phyloP scores from a whole-genome alignment of 495 filamentous ascomycete species.

The Penicillium psychrofluorescens region DNA sequence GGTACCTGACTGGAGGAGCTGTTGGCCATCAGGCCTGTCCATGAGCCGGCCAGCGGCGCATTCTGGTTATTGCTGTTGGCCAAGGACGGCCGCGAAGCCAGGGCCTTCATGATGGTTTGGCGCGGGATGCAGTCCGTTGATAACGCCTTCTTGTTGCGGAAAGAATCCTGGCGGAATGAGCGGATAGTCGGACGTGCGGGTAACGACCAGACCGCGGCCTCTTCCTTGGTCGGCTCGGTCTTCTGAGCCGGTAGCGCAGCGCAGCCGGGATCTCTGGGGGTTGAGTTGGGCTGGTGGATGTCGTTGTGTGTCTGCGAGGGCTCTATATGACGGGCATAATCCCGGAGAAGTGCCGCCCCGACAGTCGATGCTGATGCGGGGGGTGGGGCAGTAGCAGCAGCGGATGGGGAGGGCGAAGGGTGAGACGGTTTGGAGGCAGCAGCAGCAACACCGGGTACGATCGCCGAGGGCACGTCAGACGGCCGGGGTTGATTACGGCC shows the following conservation, averaged over 20 bases:
- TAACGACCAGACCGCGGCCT: slow-evolving; percentile 18
- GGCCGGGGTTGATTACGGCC: slow-evolving; percentile 9
- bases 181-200: slow-evolving; percentile 26
- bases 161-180: slow-evolving; percentile 33
- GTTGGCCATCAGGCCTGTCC: slow-evolving; percentile 37
- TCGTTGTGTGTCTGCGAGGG: slow-evolving; percentile 30
- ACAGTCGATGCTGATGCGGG: slow-evolving; percentile 16
- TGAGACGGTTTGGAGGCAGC: neutral
- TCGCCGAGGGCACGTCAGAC: slow-evolving; percentile 11
- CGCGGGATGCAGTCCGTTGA: slow-evolving; percentile 69
- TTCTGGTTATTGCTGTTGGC: slow-evolving; percentile 42
- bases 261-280: slow-evolving; percentile 6
- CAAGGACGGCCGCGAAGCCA: slow-evolving; percentile 62
- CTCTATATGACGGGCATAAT: slow-evolving; percentile 38
- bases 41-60: slow-evolving; percentile 36
- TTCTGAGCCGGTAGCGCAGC: slow-evolving; percentile 11
- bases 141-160: slow-evolving; percentile 54
- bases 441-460: slow-evolving; percentile 4
- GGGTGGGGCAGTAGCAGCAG: slow-evolving; percentile 14
- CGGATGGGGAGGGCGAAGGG: slow-evolving; percentile 5
- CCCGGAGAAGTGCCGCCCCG: slow-evolving; percentile 34
- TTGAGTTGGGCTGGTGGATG: slow-evolving; percentile 17
- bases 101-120: slow-evolving; percentile 83
- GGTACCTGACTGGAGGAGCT: slow-evolving; percentile 15
- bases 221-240: slow-evolving; percentile 23